Percentiles rank a stretch among this genome's conserved stretches.
Evolutionary conservation across 208 protist genomes (phyloP).

Genomic region (Entamoeba dispar): DNA sequence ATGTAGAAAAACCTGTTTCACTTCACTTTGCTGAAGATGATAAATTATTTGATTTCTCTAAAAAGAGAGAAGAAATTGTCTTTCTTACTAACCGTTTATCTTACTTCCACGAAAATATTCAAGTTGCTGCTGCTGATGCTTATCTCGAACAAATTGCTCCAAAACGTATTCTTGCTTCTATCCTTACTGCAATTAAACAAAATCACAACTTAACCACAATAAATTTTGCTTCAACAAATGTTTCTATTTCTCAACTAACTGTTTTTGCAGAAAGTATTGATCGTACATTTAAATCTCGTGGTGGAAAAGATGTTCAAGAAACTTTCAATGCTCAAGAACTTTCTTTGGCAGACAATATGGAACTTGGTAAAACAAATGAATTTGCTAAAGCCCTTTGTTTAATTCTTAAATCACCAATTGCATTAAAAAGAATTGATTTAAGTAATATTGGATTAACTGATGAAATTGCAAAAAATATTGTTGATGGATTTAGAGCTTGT

Average conservation of each 20-base stretch:
- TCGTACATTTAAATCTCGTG: neutral
- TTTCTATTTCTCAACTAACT: neutral
- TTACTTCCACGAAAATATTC: neutral
- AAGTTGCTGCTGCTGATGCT: neutral
- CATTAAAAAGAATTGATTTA: neutral
- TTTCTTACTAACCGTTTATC: neutral
- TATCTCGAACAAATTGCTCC: neutral
- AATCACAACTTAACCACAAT: neutral
- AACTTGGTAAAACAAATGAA: neutral
- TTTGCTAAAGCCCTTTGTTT: neutral
- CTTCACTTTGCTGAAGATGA: neutral
- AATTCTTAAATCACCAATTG: neutral
- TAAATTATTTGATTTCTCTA: neutral
- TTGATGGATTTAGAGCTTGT: neutral
- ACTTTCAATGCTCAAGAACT: neutral
- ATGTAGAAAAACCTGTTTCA: neutral
- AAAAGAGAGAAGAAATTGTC: neutral
- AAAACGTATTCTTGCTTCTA: neutral
- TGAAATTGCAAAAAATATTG: neutral
- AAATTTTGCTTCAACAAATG: neutral
- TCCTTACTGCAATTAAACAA: neutral
- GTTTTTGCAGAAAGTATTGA: neutral
- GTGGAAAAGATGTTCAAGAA: neutral
- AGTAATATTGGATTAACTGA: neutral
- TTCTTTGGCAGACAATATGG: neutral